Evolutionary conservation across 106 monocot genomes (phyloP).

Genomic region (Chionographis japonica): DNA sequence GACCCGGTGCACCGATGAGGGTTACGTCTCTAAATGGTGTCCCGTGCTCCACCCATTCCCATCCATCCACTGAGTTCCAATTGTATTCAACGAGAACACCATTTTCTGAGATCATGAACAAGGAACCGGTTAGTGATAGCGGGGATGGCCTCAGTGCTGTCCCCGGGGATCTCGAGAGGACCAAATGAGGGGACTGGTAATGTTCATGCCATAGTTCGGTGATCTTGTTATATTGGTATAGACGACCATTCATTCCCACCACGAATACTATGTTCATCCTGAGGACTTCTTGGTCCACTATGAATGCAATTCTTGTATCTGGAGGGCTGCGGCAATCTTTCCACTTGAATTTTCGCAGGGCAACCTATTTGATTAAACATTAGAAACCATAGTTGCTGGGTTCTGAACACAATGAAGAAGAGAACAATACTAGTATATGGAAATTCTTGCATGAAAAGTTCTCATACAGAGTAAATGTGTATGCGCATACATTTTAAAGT

Average conservation of each 20-base stretch:
- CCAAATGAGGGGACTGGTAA: conserved; percentile 76
- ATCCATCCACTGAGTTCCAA: conserved; percentile 58
- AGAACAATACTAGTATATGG: too few relatives aligned
- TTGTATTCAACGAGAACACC: conserved; percentile 80
- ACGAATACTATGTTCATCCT: conserved; percentile 72
- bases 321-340: conserved; percentile 76
- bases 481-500: too few relatives aligned
- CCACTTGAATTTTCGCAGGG: conserved; percentile 75
- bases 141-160: conserved; percentile 58
- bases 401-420: too few relatives aligned
- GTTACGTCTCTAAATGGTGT: conserved; percentile 47
- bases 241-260: conserved; percentile 56
- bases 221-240: conserved; percentile 85
- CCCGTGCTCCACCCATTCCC: conserved; percentile 97
- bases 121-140: conserved; percentile 52
- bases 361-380: conserved; percentile 37
- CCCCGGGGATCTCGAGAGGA: conserved; percentile 63
- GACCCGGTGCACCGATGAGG: conserved; percentile 62
- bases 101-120: conserved; percentile 70
- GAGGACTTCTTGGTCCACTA: conserved; percentile 71
- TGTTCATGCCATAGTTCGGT: conserved; percentile 85
- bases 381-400: too few relatives aligned
- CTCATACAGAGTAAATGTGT: too few relatives aligned
- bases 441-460: too few relatives aligned
- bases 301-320: conserved; percentile 62